Percentiles rank a stretch among this genome's conserved stretches.
Conservation (phyloP, 257 asterid species). For the Eustoma russellianum region DNA sequence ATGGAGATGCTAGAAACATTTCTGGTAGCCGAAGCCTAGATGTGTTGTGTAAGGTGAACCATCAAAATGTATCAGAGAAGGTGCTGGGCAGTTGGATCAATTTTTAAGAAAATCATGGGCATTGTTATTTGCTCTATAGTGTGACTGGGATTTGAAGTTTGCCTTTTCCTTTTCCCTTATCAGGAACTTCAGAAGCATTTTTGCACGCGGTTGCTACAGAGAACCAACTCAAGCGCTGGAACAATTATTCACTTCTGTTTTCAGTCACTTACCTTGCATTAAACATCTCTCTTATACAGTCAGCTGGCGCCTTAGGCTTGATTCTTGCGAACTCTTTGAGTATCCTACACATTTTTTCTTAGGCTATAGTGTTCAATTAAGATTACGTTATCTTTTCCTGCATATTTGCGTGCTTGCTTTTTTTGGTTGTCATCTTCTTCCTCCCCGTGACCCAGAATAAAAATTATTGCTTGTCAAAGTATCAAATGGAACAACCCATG, state of each 20-base stretch:
- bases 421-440: too few species aligned
- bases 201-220: slow-evolving; percentile 93
- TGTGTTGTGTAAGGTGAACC: too few species aligned
- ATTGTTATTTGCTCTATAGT: background rate
- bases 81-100: too few species aligned
- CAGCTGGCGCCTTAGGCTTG: slow-evolving; percentile 87
- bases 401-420: too few species aligned
- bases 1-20: too few species aligned
- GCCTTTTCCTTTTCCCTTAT: slow-evolving; percentile 1
- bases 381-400: too few species aligned
- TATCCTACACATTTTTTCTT: slow-evolving; percentile 45
- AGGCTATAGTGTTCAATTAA: too few species aligned
- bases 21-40: too few species aligned
- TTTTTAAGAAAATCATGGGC: background rate
- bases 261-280: slow-evolving; percentile 59
- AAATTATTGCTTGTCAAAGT: too few species aligned
- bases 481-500: too few species aligned
- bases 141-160: slow-evolving; percentile 1
- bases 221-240: slow-evolving; percentile 64
- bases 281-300: slow-evolving; percentile 64
- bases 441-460: too few species aligned
- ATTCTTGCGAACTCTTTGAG: slow-evolving; percentile 88
- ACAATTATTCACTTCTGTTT: slow-evolving; percentile 65
- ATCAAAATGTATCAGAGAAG: too few species aligned
- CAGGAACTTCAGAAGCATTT: slow-evolving; percentile 98